Percentiles rank a stretch among this genome's conserved stretches.
These are phyloP conservation scores for Cudoniella acicularis DNA, from an alignment of 495 filamentous ascomycete species.

Conservation along the genomic window DNA sequence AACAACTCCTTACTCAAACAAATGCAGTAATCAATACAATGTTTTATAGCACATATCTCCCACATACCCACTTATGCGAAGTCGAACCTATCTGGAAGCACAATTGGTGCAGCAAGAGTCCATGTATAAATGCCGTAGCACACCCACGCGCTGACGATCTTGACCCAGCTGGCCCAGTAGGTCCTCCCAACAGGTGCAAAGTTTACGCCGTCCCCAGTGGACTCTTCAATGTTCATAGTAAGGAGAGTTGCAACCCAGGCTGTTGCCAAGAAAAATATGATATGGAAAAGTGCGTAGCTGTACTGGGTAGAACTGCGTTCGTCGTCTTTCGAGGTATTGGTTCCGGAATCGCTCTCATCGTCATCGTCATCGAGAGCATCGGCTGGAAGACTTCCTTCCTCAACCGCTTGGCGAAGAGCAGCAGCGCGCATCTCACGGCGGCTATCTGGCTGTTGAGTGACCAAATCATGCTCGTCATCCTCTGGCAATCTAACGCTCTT, in stretches of 20 bases:
- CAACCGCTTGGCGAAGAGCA: constrained; percentile 86
- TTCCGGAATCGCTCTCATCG: constrained; percentile 53
- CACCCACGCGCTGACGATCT: constrained; percentile 96
- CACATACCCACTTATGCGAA: constrained; percentile 9
- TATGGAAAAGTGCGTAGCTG: constrained; percentile 92
- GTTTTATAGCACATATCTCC: neutral
- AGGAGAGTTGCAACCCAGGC: constrained; percentile 93
- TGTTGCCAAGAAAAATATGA: constrained; percentile 96
- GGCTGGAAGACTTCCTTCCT: constrained; percentile 84
- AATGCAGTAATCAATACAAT: constrained; percentile 14
- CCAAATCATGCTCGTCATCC: constrained; percentile 76
- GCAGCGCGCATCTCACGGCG: constrained; percentile 90
- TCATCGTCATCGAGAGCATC: constrained; percentile 82
- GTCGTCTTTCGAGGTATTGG: constrained; percentile 66
- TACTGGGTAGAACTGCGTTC: constrained; percentile 89
- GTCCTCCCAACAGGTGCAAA: constrained; percentile 92
- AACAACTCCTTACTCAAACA: constrained; percentile 3
- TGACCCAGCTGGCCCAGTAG: constrained; percentile 98
- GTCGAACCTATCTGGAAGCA: constrained; percentile 64
- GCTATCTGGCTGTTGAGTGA: constrained; percentile 77
- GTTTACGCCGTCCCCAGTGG: constrained; percentile 51
- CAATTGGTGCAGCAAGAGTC: constrained; percentile 82
- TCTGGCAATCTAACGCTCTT: constrained; percentile 51
- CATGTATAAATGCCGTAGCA: constrained; percentile 94
- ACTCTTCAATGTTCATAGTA: constrained; percentile 72